These are phyloP conservation scores for Penicillium sp. DNA, from an alignment of 2,329 filamentous ascomycete species.

Conservation along the genomic window DNA sequence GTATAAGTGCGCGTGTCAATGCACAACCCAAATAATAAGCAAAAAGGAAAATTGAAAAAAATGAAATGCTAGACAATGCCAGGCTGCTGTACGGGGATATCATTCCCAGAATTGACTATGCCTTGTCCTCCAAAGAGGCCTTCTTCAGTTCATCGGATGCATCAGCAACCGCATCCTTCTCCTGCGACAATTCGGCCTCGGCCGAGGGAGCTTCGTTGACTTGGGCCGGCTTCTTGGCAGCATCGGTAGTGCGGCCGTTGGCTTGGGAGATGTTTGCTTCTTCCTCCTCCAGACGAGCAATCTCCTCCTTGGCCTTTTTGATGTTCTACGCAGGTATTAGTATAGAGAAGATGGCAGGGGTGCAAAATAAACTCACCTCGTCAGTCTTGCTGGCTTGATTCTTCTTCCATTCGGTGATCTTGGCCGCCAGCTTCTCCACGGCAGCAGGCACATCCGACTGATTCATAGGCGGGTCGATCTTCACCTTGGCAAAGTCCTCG, in stretches of 20 bases:
- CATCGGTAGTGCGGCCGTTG: constrained; percentile 45
- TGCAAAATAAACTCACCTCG: constrained; percentile 58
- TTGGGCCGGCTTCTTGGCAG: constrained; percentile 50
- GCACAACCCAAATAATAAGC: constrained; percentile 16
- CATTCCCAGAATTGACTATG: constrained; percentile 15
- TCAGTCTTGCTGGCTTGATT: constrained; percentile 87
- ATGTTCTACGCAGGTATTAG: constrained; percentile 64
- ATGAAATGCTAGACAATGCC: constrained; percentile 26
- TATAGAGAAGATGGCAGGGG: neutral
- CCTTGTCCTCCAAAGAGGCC: constrained; percentile 54
- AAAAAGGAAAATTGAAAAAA: constrained; percentile 19
- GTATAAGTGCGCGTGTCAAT: constrained; percentile 18
- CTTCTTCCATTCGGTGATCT: constrained; percentile 83
- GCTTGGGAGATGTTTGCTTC: constrained; percentile 47
- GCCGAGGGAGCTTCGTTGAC: constrained; percentile 51
- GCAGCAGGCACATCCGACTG: constrained; percentile 72
- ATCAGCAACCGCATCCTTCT: constrained; percentile 56
- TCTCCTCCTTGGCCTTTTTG: constrained; percentile 91
- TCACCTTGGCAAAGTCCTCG: constrained; percentile 78
- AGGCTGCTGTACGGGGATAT: constrained; percentile 9
- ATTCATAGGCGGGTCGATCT: constrained; percentile 81
- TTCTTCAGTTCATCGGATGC: constrained; percentile 56
- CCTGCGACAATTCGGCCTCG: constrained; percentile 50
- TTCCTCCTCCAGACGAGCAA: constrained; percentile 74
- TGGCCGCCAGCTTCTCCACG: constrained; percentile 84